A percentile compares a stretch with the other conserved stretches of the same genome.
phyloP scores from a whole-genome alignment of 2,329 filamentous ascomycete species.

The Fusarium domesticum region DNA sequence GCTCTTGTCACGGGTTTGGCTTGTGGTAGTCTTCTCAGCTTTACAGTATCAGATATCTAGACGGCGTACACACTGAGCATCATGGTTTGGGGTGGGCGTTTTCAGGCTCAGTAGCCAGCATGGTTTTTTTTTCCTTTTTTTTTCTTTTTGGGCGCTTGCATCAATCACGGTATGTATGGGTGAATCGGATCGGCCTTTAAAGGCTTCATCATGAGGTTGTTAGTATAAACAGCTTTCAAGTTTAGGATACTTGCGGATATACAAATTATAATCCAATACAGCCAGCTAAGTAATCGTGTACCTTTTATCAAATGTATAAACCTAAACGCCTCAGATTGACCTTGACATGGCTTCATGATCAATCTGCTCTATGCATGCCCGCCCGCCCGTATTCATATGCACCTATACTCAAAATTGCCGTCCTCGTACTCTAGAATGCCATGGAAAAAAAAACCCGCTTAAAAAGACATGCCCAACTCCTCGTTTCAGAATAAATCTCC shows the following conservation, averaged over 20 bases:
- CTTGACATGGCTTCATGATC: no score
- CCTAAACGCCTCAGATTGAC: no score
- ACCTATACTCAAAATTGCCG: not conserved
- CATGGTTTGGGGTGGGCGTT: conserved; percentile 12
- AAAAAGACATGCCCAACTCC: not conserved
- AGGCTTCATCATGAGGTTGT: no score
- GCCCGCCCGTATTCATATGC: not conserved
- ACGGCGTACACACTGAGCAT: conserved; percentile 4
- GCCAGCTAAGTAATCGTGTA: no score
- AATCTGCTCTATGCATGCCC: not conserved
- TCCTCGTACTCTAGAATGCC: not conserved
- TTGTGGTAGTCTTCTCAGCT: conserved; percentile 85
- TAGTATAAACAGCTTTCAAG: no score
- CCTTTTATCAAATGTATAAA: no score
- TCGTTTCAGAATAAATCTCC: not conserved
- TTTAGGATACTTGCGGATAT: no score
- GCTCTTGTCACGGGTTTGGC: conserved; percentile 83
- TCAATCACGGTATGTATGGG: no score
- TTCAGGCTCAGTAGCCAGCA: conserved; percentile 6
- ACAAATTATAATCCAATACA: no score
- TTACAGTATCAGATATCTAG: conserved; percentile 59
- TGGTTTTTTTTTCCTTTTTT: not conserved
- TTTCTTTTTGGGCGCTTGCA: no score
- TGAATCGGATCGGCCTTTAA: no score
- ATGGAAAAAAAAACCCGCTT: not conserved